A percentile compares a stretch with the other conserved stretches of the same genome.
Conservation (phyloP, 495 filamentous ascomycete species). For the Podospora pseudoanserina region DNA sequence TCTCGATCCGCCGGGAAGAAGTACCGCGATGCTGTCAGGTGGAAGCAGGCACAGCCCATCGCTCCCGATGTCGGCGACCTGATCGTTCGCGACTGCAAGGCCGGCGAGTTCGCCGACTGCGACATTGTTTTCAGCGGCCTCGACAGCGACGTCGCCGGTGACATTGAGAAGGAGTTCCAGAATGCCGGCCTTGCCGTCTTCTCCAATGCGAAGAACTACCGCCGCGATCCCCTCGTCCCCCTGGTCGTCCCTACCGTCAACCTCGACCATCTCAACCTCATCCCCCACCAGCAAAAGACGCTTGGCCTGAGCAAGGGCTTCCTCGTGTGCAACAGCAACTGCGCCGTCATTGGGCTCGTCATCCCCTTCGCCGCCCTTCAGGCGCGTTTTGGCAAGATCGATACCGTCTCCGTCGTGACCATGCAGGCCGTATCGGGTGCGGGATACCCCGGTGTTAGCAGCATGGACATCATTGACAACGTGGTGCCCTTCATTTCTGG, state of each 20-base stretch:
- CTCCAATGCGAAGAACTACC: conserved; percentile 88
- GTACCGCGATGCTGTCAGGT: conserved; percentile 76
- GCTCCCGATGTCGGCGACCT: conserved; percentile 61
- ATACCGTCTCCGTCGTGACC: conserved; percentile 76
- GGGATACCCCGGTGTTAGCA: conserved; percentile 83
- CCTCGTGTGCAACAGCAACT: conserved; percentile 87
- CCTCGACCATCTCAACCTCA: conserved; percentile 69
- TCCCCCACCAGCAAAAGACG: conserved; percentile 68
- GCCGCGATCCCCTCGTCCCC: conserved; percentile 75
- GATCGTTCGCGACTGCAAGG: conserved; percentile 69
- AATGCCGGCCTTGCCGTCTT: conserved; percentile 75
- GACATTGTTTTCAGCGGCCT: conserved; percentile 88
- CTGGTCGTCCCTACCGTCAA: conserved; percentile 85
- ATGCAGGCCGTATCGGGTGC: conserved; percentile 83
- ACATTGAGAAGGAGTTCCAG: conserved; percentile 78
- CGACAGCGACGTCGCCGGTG: conserved; percentile 77
- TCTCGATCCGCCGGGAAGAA: conserved; percentile 74
- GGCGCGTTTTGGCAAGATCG: conserved; percentile 69
- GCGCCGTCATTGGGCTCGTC: conserved; percentile 82
- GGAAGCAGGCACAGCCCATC: conserved; percentile 78
- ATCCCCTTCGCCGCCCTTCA: conserved; percentile 84
- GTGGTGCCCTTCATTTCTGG: conserved; percentile 83
- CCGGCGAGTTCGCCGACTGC: conserved; percentile 72
- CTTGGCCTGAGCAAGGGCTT: conserved; percentile 71
- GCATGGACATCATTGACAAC: conserved; percentile 71